These are phyloP conservation scores for Agaricus blazei DNA, from an alignment of 768 basidiomycete species.

Conservation along the genomic window DNA sequence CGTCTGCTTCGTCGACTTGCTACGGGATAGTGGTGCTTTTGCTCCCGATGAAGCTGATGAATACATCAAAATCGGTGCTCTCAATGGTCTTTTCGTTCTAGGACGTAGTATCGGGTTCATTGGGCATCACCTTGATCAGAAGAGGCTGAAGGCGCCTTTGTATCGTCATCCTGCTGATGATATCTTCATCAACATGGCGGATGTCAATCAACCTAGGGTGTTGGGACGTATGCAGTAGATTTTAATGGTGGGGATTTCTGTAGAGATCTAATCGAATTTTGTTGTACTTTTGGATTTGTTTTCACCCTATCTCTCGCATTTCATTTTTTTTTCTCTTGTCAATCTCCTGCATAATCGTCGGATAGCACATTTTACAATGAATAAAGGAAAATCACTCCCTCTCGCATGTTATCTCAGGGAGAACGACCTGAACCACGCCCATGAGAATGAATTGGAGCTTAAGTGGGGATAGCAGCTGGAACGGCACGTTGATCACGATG, in stretches of 20 bases:
- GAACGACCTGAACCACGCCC: too few relatives aligned
- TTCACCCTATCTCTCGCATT: too few relatives aligned
- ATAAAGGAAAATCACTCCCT: too few relatives aligned
- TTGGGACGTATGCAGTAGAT: constrained; percentile 45
- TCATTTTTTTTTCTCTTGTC: too few relatives aligned
- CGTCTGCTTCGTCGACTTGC: constrained; percentile 93
- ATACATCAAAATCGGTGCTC: constrained; percentile 94
- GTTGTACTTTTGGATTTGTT: too few relatives aligned
- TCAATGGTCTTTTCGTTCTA: constrained; percentile 96
- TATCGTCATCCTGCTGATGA: constrained; percentile 96
- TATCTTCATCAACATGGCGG: constrained; percentile 93
- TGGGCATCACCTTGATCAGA: constrained; percentile 95
- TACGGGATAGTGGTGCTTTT: constrained; percentile 91
- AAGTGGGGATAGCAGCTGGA: too few relatives aligned
- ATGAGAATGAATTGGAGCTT: too few relatives aligned
- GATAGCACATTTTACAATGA: too few relatives aligned
- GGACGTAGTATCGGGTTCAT: constrained; percentile 98
- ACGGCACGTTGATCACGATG: too few relatives aligned
- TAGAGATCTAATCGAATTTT: too few relatives aligned
- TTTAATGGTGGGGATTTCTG: not conserved
- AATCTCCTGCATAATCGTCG: too few relatives aligned
- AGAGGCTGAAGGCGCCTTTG: constrained; percentile 85
- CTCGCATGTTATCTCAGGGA: too few relatives aligned
- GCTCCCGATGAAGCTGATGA: constrained; percentile 94
- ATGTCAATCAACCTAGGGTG: constrained; percentile 77